Conservation (phyloP, 495 filamentous ascomycete species). For the Sordaria brevicollis region DNA sequence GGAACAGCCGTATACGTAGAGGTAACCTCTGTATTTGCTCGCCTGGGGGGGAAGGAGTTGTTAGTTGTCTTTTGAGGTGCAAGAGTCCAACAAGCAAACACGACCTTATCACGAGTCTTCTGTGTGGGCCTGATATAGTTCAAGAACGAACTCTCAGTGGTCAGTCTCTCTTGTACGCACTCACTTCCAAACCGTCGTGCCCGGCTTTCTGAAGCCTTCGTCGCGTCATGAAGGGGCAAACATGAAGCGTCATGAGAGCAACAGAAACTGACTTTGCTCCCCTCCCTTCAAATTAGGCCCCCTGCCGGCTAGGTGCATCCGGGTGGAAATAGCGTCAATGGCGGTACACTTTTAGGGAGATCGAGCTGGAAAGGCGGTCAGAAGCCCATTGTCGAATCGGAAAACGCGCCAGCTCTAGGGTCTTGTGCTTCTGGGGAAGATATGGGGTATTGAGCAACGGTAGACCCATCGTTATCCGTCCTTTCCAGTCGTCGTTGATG, state of each 20-base stretch:
- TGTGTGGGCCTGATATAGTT: background rate
- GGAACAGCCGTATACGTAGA: background rate
- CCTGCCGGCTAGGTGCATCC: background rate
- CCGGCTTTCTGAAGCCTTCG: background rate
- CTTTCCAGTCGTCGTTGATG: background rate
- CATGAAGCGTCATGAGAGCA: background rate
- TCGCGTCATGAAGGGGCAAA: background rate
- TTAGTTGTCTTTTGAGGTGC: background rate
- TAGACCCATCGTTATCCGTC: background rate
- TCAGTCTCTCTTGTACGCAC: background rate
- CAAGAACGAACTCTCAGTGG: background rate
- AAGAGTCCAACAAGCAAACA: background rate
- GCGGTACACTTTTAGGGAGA: too few species aligned
- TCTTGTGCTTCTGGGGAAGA: background rate
- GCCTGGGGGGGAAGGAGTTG: background rate
- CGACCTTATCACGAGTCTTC: background rate
- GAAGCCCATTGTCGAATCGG: background rate
- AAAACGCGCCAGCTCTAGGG: background rate
- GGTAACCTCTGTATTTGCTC: background rate
- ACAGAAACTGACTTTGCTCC: background rate
- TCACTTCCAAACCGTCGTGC: background rate
- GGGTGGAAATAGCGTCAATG: background rate
- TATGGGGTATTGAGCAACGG: background rate
- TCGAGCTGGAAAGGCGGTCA: background rate
- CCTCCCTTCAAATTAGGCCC: background rate